Conservation (phyloP, 2,329 filamentous ascomycete species). For the Herpotrichia juniperi region DNA sequence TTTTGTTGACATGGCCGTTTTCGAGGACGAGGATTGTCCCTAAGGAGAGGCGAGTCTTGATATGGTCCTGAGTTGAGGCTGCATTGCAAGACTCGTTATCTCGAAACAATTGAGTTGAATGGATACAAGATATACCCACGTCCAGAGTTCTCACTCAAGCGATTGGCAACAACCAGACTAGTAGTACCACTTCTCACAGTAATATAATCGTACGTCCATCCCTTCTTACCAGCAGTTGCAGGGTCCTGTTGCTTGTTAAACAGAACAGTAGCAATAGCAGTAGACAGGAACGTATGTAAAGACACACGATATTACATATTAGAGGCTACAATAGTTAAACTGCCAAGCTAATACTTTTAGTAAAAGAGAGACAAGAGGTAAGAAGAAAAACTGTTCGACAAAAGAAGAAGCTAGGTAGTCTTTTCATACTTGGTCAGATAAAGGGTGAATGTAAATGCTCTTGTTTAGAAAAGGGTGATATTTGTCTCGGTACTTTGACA, state of each 20-base stretch:
- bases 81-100: no score
- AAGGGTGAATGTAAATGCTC: background rate
- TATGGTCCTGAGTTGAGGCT: no score
- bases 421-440: slow-evolving; percentile 1
- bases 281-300: slow-evolving; percentile 1
- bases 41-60: no score
- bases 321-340: background rate
- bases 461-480: background rate
- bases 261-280: slow-evolving; percentile 4
- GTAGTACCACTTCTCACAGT: slow-evolving; percentile 16
- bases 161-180: slow-evolving; percentile 12
- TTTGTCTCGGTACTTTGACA: background rate
- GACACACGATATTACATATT: background rate
- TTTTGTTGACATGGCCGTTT: slow-evolving; percentile 15
- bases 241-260: background rate
- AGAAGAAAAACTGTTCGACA: background rate
- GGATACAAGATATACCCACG: no score
- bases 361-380: slow-evolving; percentile 2
- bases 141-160: slow-evolving; percentile 9
- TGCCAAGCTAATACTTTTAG: background rate
- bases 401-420: background rate
- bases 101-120: no score
- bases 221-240: background rate
- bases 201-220: slow-evolving; percentile 15
- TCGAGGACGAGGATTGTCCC: slow-evolving; percentile 19